These are phyloP conservation scores for Phytophthora pluvialis DNA, from an alignment of 352 stramenopile genomes.

Conservation along the genomic window DNA sequence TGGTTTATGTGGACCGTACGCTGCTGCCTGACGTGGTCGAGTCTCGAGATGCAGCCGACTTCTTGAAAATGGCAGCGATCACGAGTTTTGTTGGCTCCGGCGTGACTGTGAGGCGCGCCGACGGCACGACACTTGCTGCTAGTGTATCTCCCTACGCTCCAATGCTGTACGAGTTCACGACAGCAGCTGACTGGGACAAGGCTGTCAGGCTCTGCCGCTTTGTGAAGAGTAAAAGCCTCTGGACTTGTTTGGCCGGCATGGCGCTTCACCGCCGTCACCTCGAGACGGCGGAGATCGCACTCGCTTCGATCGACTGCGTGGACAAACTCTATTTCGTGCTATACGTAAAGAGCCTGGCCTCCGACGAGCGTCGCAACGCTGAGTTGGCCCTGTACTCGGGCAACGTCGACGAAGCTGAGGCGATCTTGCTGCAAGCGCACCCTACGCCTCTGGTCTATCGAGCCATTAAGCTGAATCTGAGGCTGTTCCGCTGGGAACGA, in stretches of 20 bases:
- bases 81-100: conserved; percentile 86
- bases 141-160: conserved; percentile 82
- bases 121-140: conserved; percentile 86
- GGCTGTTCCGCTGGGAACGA: conserved; percentile 89
- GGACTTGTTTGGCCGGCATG: conserved; percentile 92
- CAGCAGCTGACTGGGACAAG: conserved; percentile 89
- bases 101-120: conserved; percentile 86
- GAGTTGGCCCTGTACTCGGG: conserved; percentile 88
- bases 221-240: conserved; percentile 90
- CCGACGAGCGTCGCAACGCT: conserved; percentile 87
- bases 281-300: conserved; percentile 90
- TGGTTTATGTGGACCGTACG: conserved; percentile 93
- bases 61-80: conserved; percentile 88
- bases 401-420: conserved; percentile 92
- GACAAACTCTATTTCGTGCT: conserved; percentile 95
- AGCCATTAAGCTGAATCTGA: conserved; percentile 94
- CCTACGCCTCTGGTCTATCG: conserved; percentile 90
- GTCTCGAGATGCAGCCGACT: conserved; percentile 74
- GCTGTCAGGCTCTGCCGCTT: conserved; percentile 92
- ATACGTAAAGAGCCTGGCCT: conserved; percentile 86
- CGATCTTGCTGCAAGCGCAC: conserved; percentile 91
- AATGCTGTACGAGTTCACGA: conserved; percentile 90
- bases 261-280: conserved; percentile 89
- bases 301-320: conserved; percentile 92
- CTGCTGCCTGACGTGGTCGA: conserved; percentile 85